Evolutionary conservation across 2,329 filamentous ascomycete genomes (phyloP).

Genomic region (Pseudogymnoascus sp.): DNA sequence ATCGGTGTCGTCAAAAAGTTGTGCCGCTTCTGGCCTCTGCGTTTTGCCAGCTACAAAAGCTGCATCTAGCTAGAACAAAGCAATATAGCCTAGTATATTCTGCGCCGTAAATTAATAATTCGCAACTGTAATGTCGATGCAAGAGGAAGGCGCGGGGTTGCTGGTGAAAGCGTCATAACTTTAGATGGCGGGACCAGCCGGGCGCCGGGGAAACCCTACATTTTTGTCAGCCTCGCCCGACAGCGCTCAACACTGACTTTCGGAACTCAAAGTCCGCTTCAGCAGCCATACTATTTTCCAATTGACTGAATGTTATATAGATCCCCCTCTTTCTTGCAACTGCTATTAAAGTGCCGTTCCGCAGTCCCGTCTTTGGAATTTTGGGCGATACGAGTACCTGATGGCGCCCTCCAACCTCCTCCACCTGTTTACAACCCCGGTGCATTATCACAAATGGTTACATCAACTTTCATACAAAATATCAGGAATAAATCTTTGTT

Average conservation of each 20-base stretch:
- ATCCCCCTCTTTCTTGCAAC: not conserved
- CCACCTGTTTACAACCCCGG: not conserved
- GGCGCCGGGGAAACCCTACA: slow-evolving; percentile 1
- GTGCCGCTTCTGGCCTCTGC: no score
- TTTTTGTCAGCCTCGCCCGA: not conserved
- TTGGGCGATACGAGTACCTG: not conserved
- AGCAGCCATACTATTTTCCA: not conserved
- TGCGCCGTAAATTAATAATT: not conserved
- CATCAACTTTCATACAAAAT: not conserved
- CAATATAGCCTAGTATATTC: not conserved
- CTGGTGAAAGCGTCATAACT: not conserved
- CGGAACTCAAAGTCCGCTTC: not conserved
- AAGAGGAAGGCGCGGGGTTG: not conserved
- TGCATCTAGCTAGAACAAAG: not conserved
- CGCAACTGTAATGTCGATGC: not conserved
- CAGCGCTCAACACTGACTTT: not conserved
- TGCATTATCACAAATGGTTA: not conserved
- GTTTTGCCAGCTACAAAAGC: not conserved
- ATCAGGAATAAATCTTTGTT: slow-evolving; percentile 4
- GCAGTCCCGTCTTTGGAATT: not conserved
- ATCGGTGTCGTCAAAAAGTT: not conserved
- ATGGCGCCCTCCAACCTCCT: not conserved
- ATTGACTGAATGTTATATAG: not conserved
- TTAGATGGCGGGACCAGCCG: not conserved
- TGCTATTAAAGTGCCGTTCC: not conserved